A percentile compares a stretch with the other conserved stretches of the same genome.
Conservation (phyloP, 208 protist species). For the Crithidia sp. region DNA sequence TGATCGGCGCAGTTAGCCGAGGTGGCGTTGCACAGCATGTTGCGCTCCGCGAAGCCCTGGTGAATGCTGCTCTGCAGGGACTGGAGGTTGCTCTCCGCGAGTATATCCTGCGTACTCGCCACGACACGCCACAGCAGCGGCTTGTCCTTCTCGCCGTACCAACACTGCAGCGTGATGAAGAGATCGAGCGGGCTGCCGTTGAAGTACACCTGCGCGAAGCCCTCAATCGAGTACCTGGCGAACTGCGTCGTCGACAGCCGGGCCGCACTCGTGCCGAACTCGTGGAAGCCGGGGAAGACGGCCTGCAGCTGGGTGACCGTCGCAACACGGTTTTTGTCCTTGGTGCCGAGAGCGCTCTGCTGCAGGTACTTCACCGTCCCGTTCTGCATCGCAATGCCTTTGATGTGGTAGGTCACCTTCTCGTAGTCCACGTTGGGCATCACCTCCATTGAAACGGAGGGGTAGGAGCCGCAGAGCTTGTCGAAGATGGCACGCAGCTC, state of each 20-base stretch:
- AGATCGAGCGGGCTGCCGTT: conserved; percentile 64
- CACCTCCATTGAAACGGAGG: conserved; percentile 75
- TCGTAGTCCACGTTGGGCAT: conserved; percentile 88
- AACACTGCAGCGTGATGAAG: conserved; percentile 51
- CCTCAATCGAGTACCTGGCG: conserved; percentile 30
- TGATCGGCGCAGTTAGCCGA: conserved; percentile 20
- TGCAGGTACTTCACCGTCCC: conserved; percentile 54
- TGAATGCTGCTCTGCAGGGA: conserved; percentile 40
- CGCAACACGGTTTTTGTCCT: conserved; percentile 57
- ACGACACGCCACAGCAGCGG: conserved; percentile 58
- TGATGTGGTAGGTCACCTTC: conserved; percentile 55
- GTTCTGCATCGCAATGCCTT: conserved; percentile 42
- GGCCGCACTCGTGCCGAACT: conserved; percentile 25
- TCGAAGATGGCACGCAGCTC: conserved; percentile 68
- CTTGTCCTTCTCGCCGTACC: conserved; percentile 32
- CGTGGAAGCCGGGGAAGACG: conserved; percentile 80
- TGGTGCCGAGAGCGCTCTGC: conserved; percentile 62
- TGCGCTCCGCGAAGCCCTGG: conserved; percentile 20
- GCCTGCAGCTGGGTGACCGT: conserved; percentile 73
- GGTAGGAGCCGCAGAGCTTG: conserved; percentile 55
- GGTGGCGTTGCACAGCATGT: conserved; percentile 35
- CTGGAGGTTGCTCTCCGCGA: conserved; percentile 50
- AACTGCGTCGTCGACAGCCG: conserved; percentile 31
- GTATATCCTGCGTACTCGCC: conserved; percentile 50
- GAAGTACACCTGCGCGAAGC: conserved; percentile 61